Base-by-base conservation (phyloP, 257 asterid genomes). In the Paulownia fortunei region DNA sequence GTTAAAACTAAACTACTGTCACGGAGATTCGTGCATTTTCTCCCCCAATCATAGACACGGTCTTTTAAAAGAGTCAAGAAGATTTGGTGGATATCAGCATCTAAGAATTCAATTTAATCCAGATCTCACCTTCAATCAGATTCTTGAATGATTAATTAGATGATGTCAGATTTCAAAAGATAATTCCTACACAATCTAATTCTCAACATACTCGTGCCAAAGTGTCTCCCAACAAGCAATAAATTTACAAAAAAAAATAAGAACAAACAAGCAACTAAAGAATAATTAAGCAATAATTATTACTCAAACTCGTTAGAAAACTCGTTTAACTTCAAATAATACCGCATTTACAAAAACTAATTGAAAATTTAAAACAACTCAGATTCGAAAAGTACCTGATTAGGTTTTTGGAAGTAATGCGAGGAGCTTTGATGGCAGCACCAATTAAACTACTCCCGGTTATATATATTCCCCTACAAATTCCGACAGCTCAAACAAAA, bases 361-460 rank as follows among this genome's bases (percentile, higher is more conserved):
- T 27, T 1, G 76, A 55, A 68, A 52, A 46, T 21, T 51, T 18
- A 65, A 54, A 73, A 19, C 77, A 8, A 69, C 47, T 42, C 69
- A 32, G 76, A 52, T 76, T 68, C 5, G 65, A 66, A 55, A 71
- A 47, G 66, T 78, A 88, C 97, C 97, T 91, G 88, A 91, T 91
- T 74, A 91, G 88, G 86, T 91, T 91, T 80, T 91, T 91, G 75
- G 97, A 91, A 56, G 94, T 91, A 75, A 91, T 91, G 47, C 97
- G 92, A 56, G 97, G 97, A 73, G 94, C 92, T 88, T 91, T 91
- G 56, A 89, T 84, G 12, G 97, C 94, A 83, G 97, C 97, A 78
- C 97, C 97, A 12, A 91, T 91, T 73, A 91, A 88, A 81, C 97
- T 91, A 84, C 97, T 91, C 62, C 97, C 94, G 36, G 97, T 91